Evolutionary conservation across 768 basidiomycete genomes (phyloP), one percentile per base, ranked within the genome.

Genomic region (Cyclocybe cylindracea): DNA sequence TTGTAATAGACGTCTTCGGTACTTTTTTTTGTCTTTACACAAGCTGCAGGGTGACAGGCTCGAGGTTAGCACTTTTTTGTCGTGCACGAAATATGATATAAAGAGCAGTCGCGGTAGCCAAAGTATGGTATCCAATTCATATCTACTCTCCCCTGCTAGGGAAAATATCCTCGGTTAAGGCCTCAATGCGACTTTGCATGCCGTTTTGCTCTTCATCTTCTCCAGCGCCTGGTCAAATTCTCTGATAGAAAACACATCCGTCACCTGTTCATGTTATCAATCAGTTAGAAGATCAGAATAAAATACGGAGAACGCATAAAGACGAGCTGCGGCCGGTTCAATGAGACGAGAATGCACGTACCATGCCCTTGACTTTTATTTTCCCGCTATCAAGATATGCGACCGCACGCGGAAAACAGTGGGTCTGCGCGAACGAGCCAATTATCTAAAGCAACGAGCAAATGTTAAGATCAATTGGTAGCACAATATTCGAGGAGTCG

Each of bases 381-480:
- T 92, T 94, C 11, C 90, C 89, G 58, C 84, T 84, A 61, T 95
- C 93, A 24, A 95, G 81, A 68, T 94, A 94, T 13, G 85, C 88
- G 39, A 95, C 84, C 5, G 93, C 91, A 10, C 93, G 86, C 48
- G 92, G 91, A 84, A 95, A 94, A 70, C 92, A 94, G 69, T 79
- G 86, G 1, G 86, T 86, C 61, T 94, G 93, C 5, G 91, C 87
- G 73, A 94, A 94, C 1, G 92, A 94, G 9, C 92, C 91, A 54
- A 94, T 90, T 59, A 94, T 93, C 88, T 91, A 35, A 32, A 19
- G 29, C 4, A 32, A 13, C 14, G 39, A 16, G 71, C 13, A 48
- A n/a, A 14, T 10, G 29, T 33, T 13, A 29, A 40, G 36, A 14
- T 31, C 5, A 13, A 5, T 46, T 2, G 3, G 13, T 29, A 19